These are phyloP conservation scores for Didymella sp. DNA, from an alignment of 2,329 filamentous ascomycete species.

Conservation along the genomic window DNA sequence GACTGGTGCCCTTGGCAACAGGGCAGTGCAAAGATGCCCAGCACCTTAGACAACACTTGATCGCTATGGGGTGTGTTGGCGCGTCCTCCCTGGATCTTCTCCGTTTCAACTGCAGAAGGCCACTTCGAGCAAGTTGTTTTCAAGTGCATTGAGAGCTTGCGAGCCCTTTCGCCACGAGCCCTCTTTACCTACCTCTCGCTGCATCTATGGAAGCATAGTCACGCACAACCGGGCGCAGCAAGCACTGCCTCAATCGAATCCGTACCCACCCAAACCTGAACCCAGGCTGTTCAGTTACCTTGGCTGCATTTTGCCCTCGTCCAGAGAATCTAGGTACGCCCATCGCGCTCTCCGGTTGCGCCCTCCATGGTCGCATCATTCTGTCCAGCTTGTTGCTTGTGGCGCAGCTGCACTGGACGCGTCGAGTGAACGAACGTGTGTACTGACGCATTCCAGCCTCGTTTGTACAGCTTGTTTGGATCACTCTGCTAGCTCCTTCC, in stretches of 20 bases:
- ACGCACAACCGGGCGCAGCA: constrained; percentile 8
- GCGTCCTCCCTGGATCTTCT: neutral
- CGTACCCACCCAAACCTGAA: neutral
- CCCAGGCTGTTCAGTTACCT: constrained; percentile 7
- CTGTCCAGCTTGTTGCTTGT: constrained; percentile 16
- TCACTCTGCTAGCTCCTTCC: constrained; percentile 4
- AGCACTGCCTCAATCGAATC: constrained; percentile 15
- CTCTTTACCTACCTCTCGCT: neutral
- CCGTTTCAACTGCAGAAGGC: constrained; percentile 2
- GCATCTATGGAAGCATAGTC: constrained; percentile 10
- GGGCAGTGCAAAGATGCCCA: constrained; percentile 16
- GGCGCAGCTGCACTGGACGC: constrained; percentile 8
- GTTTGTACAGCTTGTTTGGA: constrained; percentile 1
- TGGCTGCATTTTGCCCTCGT: constrained; percentile 15
- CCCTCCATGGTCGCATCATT: neutral
- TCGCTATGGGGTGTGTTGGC: constrained; percentile 16
- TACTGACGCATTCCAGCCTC: constrained; percentile 5
- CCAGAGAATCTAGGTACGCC: constrained; percentile 16
- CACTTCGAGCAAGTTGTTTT: neutral
- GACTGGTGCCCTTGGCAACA: constrained; percentile 8
- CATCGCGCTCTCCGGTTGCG: constrained; percentile 14
- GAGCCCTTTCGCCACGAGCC: neutral
- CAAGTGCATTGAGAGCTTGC: neutral
- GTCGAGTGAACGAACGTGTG: neutral
- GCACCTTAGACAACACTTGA: constrained; percentile 16